Conservation (phyloP, 352 stramenopile genomes). For the Globisporangium recalcitrans region DNA sequence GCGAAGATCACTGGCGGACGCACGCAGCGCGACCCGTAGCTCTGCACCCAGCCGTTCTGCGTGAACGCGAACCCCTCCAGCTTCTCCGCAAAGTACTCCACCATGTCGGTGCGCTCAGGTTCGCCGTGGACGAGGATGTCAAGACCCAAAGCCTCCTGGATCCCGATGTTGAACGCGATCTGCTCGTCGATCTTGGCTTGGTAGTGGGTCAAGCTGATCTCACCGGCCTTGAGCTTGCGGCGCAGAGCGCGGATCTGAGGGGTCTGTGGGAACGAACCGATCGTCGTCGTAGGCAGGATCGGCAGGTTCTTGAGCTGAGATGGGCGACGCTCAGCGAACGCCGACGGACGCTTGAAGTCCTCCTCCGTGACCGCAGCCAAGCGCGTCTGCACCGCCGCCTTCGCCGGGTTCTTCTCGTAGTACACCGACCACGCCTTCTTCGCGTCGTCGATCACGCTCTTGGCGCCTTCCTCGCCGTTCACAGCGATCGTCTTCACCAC, state of each 20-base stretch:
- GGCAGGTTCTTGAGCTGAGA: conserved; percentile 66
- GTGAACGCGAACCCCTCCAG: conserved; percentile 91
- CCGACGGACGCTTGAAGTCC: conserved; percentile 79
- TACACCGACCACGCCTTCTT: conserved; percentile 66
- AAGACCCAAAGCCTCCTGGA: conserved; percentile 88
- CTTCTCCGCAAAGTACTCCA: conserved; percentile 94
- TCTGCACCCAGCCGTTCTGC: conserved; percentile 92
- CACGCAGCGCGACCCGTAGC: conserved; percentile 90
- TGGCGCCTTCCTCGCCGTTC: conserved; percentile 47
- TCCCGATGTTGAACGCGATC: conserved; percentile 89
- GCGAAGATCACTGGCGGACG: conserved; percentile 89
- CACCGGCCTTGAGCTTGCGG: conserved; percentile 74
- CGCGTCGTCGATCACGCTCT: conserved; percentile 43
- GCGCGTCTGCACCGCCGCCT: conserved; percentile 51
- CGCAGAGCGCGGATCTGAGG: conserved; percentile 78
- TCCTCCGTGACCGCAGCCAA: conserved; percentile 52
- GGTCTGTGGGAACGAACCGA: conserved; percentile 94
- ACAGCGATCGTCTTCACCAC: conserved; percentile 72
- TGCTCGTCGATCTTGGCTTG: conserved; percentile 89
- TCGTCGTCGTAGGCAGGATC: conserved; percentile 90
- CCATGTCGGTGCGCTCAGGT: conserved; percentile 92
- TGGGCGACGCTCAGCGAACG: conserved; percentile 73
- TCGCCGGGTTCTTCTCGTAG: conserved; percentile 84
- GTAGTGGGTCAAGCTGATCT: conserved; percentile 71
- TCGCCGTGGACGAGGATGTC: conserved; percentile 94